Evolutionary conservation across 2,329 filamentous ascomycete genomes (phyloP), one percentile per base, ranked within the genome.

Genomic region (Phialophora chinensis): DNA sequence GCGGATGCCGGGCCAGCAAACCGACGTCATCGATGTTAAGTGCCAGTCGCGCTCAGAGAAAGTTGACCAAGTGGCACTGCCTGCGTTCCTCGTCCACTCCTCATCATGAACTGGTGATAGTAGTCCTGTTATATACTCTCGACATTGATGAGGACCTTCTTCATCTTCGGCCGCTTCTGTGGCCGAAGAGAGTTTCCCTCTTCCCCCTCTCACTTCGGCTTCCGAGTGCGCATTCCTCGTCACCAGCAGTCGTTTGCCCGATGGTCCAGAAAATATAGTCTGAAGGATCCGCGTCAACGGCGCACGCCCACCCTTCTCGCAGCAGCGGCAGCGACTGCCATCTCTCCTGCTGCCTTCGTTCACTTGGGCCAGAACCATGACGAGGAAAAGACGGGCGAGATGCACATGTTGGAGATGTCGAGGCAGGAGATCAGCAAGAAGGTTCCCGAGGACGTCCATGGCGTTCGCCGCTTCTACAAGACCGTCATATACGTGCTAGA

Each of bases 391-490:
- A 97, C 93, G 2, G 87, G 87, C 29, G 93, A 97, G 79, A 86
- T 86, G 78, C 90, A 92, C 71, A 97, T 97, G 94, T 85, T 97
- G 14, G 87, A 93, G 76, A 87, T 85, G 2, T 97, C 93, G 44
- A 84, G 91, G 50, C 82, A 88, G 63, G 94, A 97, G 80, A 87
- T 97, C 42, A 83, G 84, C 64, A 91, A 91, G 73, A 84, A 85
- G 42, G 85, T 93, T 0, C 83, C 86, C 0, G 83, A 88, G 4
- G 82, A 88, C 65, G 83, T 90, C 33, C 82, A 81, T 47, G 87
- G 89, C 0, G 76, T 92, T 14, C 81, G 79, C 14, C 85, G 86
- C 57, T 73, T 89, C 6, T 79, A 85, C 56, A 86, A 89, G 69
- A 83, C 83, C 12, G 74, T 91, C 31, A 82, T 89, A 65, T 83